A percentile compares a stretch with the other conserved stretches of the same genome.
These are phyloP conservation scores for Cyclotella sp. DNA, from an alignment of 108 stramenopile genomes.

Conservation along the genomic window DNA sequence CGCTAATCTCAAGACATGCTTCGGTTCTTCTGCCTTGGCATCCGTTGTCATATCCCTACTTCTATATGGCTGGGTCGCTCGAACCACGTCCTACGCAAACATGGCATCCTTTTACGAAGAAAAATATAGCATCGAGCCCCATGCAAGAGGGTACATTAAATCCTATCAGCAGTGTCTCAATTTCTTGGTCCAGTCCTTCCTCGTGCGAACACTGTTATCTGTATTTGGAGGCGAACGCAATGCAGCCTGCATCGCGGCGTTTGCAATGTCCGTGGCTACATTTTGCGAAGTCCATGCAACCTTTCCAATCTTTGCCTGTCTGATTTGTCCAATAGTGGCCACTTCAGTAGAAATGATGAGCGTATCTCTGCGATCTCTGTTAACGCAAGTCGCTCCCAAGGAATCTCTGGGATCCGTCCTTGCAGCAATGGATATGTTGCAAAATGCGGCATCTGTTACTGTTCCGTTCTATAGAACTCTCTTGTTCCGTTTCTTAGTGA, in stretches of 20 bases:
- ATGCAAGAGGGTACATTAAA: slow-evolving; percentile 74
- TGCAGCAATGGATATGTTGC: slow-evolving; percentile 78
- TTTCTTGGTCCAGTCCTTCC: slow-evolving; percentile 67
- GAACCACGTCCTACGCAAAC: slow-evolving; percentile 69
- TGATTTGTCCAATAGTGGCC: slow-evolving; percentile 62
- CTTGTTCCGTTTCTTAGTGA: slow-evolving; percentile 55
- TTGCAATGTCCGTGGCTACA: slow-evolving; percentile 58
- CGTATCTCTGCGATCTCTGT: slow-evolving; percentile 61
- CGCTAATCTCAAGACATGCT: slow-evolving; percentile 62
- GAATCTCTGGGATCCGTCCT: slow-evolving; percentile 78
- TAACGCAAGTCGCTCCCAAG: slow-evolving; percentile 68
- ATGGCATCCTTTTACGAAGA: slow-evolving; percentile 84
- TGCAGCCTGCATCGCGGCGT: slow-evolving; percentile 50
- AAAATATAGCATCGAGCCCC: slow-evolving; percentile 76
- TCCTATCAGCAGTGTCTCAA: slow-evolving; percentile 63
- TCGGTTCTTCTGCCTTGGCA: slow-evolving; percentile 55
- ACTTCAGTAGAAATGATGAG: slow-evolving; percentile 58
- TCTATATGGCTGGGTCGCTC: slow-evolving; percentile 62
- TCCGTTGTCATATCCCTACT: slow-evolving; percentile 61
- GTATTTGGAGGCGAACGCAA: slow-evolving; percentile 59
- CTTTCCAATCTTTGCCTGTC: slow-evolving; percentile 49
- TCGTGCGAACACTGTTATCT: slow-evolving; percentile 55
- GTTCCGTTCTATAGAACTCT: slow-evolving; percentile 84
- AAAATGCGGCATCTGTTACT: slow-evolving; percentile 73
- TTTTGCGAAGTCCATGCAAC: slow-evolving; percentile 48